Conservation (phyloP, 2,329 filamentous ascomycete species). For the Scleromitrula shiraiana region DNA sequence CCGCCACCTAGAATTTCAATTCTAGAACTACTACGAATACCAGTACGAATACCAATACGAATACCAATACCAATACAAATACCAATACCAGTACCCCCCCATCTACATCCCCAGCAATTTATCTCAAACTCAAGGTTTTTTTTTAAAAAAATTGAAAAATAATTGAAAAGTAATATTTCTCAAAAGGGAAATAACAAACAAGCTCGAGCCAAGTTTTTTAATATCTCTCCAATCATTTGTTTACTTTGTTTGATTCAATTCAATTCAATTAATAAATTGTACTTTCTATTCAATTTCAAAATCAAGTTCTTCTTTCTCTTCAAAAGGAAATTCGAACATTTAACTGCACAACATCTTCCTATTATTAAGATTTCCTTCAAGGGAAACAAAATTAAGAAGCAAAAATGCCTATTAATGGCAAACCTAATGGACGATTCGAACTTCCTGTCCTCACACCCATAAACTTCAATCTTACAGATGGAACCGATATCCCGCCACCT, state of each 20-base stretch:
- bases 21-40: too few species aligned
- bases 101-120: background rate
- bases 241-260: background rate
- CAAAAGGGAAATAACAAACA: slow-evolving; percentile 6
- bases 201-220: slow-evolving; percentile 6
- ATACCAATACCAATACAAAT: too few species aligned
- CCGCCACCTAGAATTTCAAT: too few species aligned
- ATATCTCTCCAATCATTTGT: background rate
- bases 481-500: slow-evolving; percentile 30
- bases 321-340: too few species aligned
- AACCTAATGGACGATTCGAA: slow-evolving; percentile 27
- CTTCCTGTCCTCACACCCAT: slow-evolving; percentile 28
- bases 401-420: slow-evolving; percentile 23
- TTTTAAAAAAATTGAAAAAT: background rate
- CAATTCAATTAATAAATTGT: too few species aligned
- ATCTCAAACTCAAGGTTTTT: too few species aligned
- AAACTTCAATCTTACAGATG: slow-evolving; percentile 29
- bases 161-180: background rate
- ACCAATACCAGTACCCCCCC: too few species aligned
- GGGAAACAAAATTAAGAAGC: background rate
- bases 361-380: too few species aligned
- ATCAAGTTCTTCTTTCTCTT: too few species aligned
- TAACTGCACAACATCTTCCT: too few species aligned
- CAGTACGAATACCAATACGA: too few species aligned
- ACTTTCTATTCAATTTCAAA: too few species aligned